A percentile compares a stretch with the other conserved stretches of the same genome.
These are phyloP conservation scores for Cryphonectria naterciae DNA, from an alignment of 2,329 filamentous ascomycete genomes.

Conservation along the genomic window DNA sequence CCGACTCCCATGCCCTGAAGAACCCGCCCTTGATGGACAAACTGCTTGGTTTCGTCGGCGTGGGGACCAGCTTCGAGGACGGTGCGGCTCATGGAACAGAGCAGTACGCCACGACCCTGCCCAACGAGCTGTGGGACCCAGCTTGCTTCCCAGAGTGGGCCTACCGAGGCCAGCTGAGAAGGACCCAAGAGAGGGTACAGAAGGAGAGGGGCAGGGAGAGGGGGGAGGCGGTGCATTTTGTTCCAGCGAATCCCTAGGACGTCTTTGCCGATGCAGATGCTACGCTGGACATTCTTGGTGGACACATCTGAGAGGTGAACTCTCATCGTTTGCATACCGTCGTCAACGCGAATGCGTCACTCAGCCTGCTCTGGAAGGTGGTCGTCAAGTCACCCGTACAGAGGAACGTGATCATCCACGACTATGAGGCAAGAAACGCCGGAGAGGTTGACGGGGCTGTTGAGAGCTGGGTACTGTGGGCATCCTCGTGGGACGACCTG, in stretches of 20 bases:
- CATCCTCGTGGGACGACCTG: background rate
- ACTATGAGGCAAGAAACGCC: background rate
- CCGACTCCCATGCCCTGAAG: slow-evolving; percentile 66
- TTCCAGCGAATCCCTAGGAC: slow-evolving; percentile 38
- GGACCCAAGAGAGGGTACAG: slow-evolving; percentile 50
- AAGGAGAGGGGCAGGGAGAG: slow-evolving; percentile 49
- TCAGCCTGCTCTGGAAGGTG: background rate
- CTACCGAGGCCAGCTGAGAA: slow-evolving; percentile 53
- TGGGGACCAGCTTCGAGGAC: slow-evolving; percentile 41
- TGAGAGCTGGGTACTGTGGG: background rate
- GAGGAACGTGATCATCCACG: background rate
- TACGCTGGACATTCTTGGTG: background rate
- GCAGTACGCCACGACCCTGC: slow-evolving; percentile 69
- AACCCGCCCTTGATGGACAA: slow-evolving; percentile 76
- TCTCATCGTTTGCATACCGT: background rate
- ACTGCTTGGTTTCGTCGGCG: slow-evolving; percentile 69
- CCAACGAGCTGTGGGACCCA: slow-evolving; percentile 62
- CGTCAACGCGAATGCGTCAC: background rate
- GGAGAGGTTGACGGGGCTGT: background rate
- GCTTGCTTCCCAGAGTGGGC: slow-evolving; percentile 58
- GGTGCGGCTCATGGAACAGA: slow-evolving; percentile 48
- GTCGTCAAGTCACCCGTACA: background rate
- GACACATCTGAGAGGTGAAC: background rate
- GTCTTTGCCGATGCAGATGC: background rate
- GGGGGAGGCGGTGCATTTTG: slow-evolving; percentile 57